These are phyloP conservation scores for Suhomyces sp. DNA, from an alignment of 805 yeast genomes.

Conservation along the genomic window DNA sequence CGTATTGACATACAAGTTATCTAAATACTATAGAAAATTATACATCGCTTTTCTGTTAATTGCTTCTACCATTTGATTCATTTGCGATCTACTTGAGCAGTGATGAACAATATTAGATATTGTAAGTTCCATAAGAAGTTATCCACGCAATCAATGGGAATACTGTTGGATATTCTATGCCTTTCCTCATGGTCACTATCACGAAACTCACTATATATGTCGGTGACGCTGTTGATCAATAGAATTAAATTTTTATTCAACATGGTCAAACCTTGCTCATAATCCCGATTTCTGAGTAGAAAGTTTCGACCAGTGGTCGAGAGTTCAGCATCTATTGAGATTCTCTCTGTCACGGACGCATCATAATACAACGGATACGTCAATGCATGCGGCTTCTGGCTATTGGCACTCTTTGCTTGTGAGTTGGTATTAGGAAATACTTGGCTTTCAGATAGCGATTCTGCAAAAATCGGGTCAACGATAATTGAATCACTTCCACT, in stretches of 20 bases:
- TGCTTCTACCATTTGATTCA: no score
- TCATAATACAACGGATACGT: slow-evolving; percentile 32
- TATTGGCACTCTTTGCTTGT: neutral
- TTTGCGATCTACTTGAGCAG: no score
- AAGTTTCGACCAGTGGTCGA: slow-evolving; percentile 3
- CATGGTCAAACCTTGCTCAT: slow-evolving; percentile 34
- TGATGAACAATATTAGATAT: slow-evolving; percentile 34
- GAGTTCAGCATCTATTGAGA: slow-evolving; percentile 6
- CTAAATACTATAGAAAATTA: no score
- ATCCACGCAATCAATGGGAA: slow-evolving; percentile 41
- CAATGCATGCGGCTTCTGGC: neutral
- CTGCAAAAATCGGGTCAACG: slow-evolving; percentile 19
- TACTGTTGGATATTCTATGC: slow-evolving; percentile 4
- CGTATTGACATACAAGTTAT: no score
- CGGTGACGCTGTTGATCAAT: slow-evolving; percentile 24
- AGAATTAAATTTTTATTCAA: slow-evolving; percentile 31
- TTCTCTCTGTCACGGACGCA: slow-evolving; percentile 17
- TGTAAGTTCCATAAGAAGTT: slow-evolving; percentile 43
- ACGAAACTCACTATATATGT: slow-evolving; percentile 13
- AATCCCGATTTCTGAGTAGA: slow-evolving; percentile 19
- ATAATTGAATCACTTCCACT: slow-evolving; percentile 23
- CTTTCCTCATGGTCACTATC: slow-evolving; percentile 9
- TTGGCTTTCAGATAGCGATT: neutral
- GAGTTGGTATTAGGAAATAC: slow-evolving; percentile 4
- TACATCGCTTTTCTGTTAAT: no score